Conservation (phyloP, 169 alveolate genomes). For the Plasmodium blacklocki region DNA sequence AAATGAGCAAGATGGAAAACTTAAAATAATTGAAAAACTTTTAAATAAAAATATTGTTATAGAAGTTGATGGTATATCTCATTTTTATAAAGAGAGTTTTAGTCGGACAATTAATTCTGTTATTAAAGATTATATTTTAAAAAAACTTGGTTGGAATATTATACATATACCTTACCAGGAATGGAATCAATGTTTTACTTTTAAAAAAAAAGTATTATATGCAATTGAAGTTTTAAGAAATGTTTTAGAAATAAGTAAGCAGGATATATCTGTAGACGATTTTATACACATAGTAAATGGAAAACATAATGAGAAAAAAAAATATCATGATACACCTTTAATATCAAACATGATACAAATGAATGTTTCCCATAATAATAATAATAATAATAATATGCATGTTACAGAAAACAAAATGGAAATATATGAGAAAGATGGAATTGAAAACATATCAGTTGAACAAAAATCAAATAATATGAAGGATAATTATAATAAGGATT, state of each 20-base stretch:
- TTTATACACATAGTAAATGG: background rate
- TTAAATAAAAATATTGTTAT: slow-evolving; percentile 46
- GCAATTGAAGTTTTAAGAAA: slow-evolving; percentile 13
- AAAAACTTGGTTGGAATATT: slow-evolving; percentile 68
- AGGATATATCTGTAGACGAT: slow-evolving; percentile 13
- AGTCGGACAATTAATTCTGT: slow-evolving; percentile 68
- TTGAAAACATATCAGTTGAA: background rate
- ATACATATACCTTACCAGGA: slow-evolving; percentile 75
- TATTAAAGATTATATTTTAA: slow-evolving; percentile 63
- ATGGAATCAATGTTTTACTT: slow-evolving; percentile 73
- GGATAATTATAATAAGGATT: background rate
- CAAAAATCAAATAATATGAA: background rate
- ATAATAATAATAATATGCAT: background rate
- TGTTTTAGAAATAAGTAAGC: slow-evolving; percentile 11
- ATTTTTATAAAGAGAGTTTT: slow-evolving; percentile 69
- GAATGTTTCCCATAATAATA: background rate
- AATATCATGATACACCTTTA: background rate
- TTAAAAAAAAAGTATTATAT: slow-evolving; percentile 46
- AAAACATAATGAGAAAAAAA: background rate
- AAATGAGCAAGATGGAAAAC: background rate
- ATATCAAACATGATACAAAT: background rate
- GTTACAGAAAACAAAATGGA: background rate
- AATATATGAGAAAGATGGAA: background rate
- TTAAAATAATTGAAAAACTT: slow-evolving; percentile 7
- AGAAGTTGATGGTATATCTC: slow-evolving; percentile 75